These are phyloP conservation scores for Gilbertella persicaria DNA, from an alignment of 371 early-diverging fungal species.

Conservation along the genomic window DNA sequence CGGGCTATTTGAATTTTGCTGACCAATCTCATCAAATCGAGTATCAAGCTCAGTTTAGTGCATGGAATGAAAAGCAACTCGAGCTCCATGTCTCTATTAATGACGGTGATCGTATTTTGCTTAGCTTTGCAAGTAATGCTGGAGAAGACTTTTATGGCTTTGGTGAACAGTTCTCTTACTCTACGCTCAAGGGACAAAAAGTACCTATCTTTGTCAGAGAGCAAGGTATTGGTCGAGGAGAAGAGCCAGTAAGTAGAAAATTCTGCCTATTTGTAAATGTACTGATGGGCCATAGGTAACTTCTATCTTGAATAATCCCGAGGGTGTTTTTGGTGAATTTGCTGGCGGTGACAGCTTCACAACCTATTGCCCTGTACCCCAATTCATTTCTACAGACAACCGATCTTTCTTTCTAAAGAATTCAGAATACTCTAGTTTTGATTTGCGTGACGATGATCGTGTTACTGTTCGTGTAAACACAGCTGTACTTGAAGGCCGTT, in stretches of 20 bases:
- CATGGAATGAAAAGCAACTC: constrained; percentile 14
- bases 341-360: constrained; percentile 34
- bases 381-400: constrained; percentile 42
- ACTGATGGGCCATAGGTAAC: constrained; percentile 1
- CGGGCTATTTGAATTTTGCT: constrained; percentile 25
- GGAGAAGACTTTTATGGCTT: constrained; percentile 50
- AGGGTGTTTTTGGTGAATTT: constrained; percentile 28
- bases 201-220: constrained; percentile 48
- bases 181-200: constrained; percentile 45
- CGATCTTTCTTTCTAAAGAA: constrained; percentile 41
- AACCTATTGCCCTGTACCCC: constrained; percentile 42
- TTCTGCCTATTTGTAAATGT: not conserved
- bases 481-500: constrained; percentile 18
- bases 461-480: constrained; percentile 34
- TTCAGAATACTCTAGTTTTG: constrained; percentile 45
- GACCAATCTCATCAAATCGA: constrained; percentile 16
- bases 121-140: constrained; percentile 25
- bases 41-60: not conserved
- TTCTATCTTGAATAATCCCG: constrained; percentile 23
- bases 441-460: constrained; percentile 29
- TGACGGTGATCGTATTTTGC: constrained; percentile 9
- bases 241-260: constrained; percentile 27
- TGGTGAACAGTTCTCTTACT: constrained; percentile 44
- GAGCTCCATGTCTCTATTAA: constrained; percentile 19
- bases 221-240: constrained; percentile 42